phyloP scores from a whole-genome alignment of 768 basidiomycete species.

The Phanerochaete carnosa region DNA sequence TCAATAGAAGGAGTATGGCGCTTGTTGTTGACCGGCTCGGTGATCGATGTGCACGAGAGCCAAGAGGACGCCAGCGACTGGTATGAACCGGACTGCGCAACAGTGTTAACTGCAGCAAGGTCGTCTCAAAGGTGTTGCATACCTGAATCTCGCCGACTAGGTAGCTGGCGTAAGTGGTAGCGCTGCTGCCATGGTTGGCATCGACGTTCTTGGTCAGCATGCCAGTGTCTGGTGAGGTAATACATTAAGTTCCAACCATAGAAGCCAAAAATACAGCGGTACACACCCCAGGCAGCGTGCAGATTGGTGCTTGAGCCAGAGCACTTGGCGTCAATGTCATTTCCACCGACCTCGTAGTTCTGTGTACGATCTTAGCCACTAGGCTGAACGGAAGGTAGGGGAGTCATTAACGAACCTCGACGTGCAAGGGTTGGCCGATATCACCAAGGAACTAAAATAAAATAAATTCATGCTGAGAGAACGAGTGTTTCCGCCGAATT shows the following conservation, averaged over 20 bases:
- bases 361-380: background rate
- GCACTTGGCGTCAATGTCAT: slow-evolving; percentile 25
- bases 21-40: slow-evolving; percentile 17
- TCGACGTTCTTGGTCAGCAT: slow-evolving; percentile 25
- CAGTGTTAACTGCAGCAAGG: background rate
- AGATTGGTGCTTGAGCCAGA: slow-evolving; percentile 22
- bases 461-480: background rate
- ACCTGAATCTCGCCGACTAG: slow-evolving; percentile 36
- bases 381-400: background rate
- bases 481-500: background rate
- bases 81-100: slow-evolving; percentile 23
- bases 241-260: background rate
- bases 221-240: slow-evolving; percentile 18
- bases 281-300: slow-evolving; percentile 18
- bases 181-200: slow-evolving; percentile 19
- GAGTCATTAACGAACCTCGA: slow-evolving; percentile 15
- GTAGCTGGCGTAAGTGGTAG: slow-evolving; percentile 17
- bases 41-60: slow-evolving; percentile 25
- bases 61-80: slow-evolving; percentile 21
- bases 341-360: slow-evolving; percentile 25
- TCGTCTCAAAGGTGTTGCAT: background rate
- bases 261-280: background rate
- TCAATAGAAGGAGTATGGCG: slow-evolving; percentile 5
- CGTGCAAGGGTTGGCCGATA: slow-evolving; percentile 26
- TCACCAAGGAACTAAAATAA: slow-evolving; percentile 23